Evolutionary conservation across 2,329 filamentous ascomycete genomes (phyloP), one percentile per base, ranked within the genome.

Genomic region (Cytospora chrysosperma): DNA sequence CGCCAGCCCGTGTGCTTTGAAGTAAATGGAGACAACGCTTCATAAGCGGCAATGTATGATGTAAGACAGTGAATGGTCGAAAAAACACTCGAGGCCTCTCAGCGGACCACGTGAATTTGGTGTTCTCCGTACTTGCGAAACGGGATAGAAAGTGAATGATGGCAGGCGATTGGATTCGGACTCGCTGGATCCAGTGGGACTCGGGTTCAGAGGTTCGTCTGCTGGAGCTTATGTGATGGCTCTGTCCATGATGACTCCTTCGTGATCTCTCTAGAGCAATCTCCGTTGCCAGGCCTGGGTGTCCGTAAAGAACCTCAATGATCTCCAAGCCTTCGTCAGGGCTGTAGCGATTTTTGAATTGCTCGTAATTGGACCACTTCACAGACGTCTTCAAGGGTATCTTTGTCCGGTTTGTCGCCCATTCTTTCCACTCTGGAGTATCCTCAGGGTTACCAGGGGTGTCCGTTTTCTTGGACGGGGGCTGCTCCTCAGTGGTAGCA

Each of bases 291-390:
- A 68, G 56, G 21, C 50, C 28, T 21, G 54, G 24, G 19, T 65
- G 65, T 8, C 64, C 61, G 12, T 47, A 53, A 10, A 70, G 65
- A n/a, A 69, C 69, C 51, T 70, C 69, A 21, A 70, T 66, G 59
- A 67, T 67, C n/a, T 65, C 62, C 13, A 66, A 43, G 2, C 65
- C 68, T 17, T 68, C 64, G 3, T 68, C 59, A 0, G 56, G 52
- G 21, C 55, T 53, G 43, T 67, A 69, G 21, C 65, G 64, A 56
- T 70, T 71, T 57, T 69, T 71, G 66, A 71, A 71, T 15, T 68
- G 58, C 13, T 64, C 55, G 57, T 67, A 68, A 34, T 68, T 56
- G 72, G 37, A 55, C 59, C 59, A 61, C 24, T 50, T 61, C 19
- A 61, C 52, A 15, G 21, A 30, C n/a, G 40, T 40, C 7, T 56